Evolutionary conservation across 2,329 filamentous ascomycete genomes (phyloP), one percentile per base, ranked within the genome.

Genomic region (Mycocentrospora acerina): DNA sequence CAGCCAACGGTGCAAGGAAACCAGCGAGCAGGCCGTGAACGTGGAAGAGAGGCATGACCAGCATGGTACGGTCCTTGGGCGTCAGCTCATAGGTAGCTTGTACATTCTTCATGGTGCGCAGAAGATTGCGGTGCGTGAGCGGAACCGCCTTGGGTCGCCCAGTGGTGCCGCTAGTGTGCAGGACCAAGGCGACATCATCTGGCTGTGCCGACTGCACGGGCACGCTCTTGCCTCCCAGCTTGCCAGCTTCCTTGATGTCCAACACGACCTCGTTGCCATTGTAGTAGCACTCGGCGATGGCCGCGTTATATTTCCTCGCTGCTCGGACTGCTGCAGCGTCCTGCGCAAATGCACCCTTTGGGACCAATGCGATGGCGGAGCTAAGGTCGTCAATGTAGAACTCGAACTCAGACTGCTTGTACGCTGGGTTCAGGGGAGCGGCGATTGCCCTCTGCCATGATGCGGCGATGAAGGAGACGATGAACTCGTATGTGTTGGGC

Each of bases 41-140:
- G 68, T 94, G 88, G 76, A 94, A 94, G 2, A 94, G 77, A 13
- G 88, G 88, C 88, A 94, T 94, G 44, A 94, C 88, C 12, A 94
- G 78, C 78, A 90, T 84, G 18, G 88, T 91, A 31, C 88, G 81
- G 66, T 94, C 88, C 35, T 76, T 63, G 5, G 80, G 66, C 0
- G 80, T 83, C 44, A 94, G 77, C 39, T 84, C 68, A 65, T 94
- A 94, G 6, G 88, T 94, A 42, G 77, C 73, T 59, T 85, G 77
- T 62, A 94, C 89, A 69, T 93, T 94, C 57, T 78, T 77, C 87
- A 93, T 93, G 12, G 88, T 91, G 44, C 82, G 77, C 6, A 86
- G 86, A 44, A 94, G 75, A 68, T 94, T 93, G 52, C 78, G 80
- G 69, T 93, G 88, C 10, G 86, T 88, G 57, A 91, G 77, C 42